Percentiles rank a stretch among this genome's conserved stretches.
These are phyloP conservation scores for Boletus rex-veris DNA, from an alignment of 768 basidiomycete genomes.

Conservation along the genomic window DNA sequence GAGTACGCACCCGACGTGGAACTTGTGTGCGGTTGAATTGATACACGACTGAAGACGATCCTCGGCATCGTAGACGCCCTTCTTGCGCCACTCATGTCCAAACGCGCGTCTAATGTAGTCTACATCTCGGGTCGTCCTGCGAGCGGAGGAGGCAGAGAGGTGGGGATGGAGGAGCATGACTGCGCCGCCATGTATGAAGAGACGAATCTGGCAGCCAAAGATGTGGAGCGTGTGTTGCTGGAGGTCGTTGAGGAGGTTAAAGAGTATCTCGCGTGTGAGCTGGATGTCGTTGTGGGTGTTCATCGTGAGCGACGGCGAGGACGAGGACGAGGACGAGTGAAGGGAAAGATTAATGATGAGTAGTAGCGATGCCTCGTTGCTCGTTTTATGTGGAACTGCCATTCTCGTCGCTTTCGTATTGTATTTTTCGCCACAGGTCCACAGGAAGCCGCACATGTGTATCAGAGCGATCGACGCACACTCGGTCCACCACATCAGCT, in stretches of 20 bases:
- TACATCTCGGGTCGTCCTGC: conserved; percentile 60
- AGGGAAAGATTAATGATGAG: neutral
- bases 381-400: neutral
- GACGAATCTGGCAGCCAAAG: conserved; percentile 52
- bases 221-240: conserved; percentile 43
- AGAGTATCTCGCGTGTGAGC: conserved; percentile 35
- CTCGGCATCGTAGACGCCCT: conserved; percentile 50
- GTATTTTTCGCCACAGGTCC: neutral
- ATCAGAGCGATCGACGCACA: conserved; percentile 66
- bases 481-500: conserved; percentile 86
- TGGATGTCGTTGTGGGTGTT: conserved; percentile 34
- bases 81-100: conserved; percentile 46
- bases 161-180: conserved; percentile 66
- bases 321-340: neutral
- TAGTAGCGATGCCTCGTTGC: conserved; percentile 1
- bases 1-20: conserved; percentile 44
- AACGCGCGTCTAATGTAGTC: conserved; percentile 67
- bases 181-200: conserved; percentile 70
- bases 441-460: neutral
- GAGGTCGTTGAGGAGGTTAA: conserved; percentile 47
- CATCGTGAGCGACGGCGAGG: conserved; percentile 13
- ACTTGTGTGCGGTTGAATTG: conserved; percentile 45
- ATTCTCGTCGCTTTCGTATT: neutral
- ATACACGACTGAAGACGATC: conserved; percentile 57
- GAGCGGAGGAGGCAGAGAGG: conserved; percentile 36